Base-by-base conservation (phyloP, 2,329 filamentous ascomycete genomes). In the Colletotrichum sp. region DNA sequence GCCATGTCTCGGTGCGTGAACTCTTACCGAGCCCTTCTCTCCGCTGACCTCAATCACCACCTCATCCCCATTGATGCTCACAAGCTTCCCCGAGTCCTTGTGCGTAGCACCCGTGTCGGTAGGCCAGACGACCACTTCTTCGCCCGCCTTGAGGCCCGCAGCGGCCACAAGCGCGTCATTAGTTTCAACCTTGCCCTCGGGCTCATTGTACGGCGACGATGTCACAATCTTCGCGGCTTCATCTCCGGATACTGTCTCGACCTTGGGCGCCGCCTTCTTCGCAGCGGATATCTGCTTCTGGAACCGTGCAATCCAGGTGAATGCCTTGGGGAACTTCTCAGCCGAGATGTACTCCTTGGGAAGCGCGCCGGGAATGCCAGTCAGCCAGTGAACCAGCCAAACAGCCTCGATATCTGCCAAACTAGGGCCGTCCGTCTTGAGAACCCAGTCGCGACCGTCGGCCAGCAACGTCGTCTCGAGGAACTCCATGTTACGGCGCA, bases 391-490 rank as follows among this genome's bases (percentile, higher is more conserved):
- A 78, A 95, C 89, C 1, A 90, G 88, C 92, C 92, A 95, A 15
- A 93, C 85, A 59, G 90, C 91, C 84, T 95, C 92, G 76, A 95
- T 91, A 82, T 96, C 94, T 6, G 90, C 92, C 77, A 95, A 82
- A 2, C 86, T 88, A 2, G 92, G 91, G 21, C 83, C 82, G 4
- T 87, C 80, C 2, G 88, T 90, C 13, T 85, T 87, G 15, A 93
- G 83, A 10, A 95, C 84, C 93, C 93, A 95, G 5, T 89, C 81
- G 71, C 93, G 87, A n/a, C 91, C 92, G 83, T 95, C 93, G 1
- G 87, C 89, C 7, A 96, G 86, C 70, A 95, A 82, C 1, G 89
- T 90, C 3, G 84, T 87, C 85, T 96, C 94, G 3, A 95, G 81
- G 59, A 93, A 81, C 49, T 87, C 87, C 78, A 94, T 90, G 5